These are phyloP conservation scores for Pleurotus tuber-regium DNA, from an alignment of 768 basidiomycete genomes.

Conservation along the genomic window DNA sequence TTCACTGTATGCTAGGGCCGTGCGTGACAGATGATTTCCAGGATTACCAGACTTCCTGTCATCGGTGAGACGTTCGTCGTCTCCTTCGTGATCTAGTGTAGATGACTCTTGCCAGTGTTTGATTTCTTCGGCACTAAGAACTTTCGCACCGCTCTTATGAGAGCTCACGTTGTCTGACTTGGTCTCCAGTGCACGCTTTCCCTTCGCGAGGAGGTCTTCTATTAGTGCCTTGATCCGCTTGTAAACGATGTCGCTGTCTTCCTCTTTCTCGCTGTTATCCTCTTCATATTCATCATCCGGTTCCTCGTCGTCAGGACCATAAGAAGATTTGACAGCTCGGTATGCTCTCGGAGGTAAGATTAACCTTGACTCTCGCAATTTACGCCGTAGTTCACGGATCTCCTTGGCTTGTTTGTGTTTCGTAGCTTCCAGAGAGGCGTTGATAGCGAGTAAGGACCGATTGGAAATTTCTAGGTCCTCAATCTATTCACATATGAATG, in stretches of 20 bases:
- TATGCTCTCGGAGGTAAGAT: conserved; percentile 68
- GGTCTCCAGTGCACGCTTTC: conserved; percentile 59
- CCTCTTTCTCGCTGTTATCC: conserved; percentile 41
- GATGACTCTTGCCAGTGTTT: conserved; percentile 51
- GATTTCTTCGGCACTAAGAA: conserved; percentile 72
- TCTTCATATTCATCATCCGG: conserved; percentile 50
- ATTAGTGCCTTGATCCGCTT: conserved; percentile 61
- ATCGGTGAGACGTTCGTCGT: too few species aligned
- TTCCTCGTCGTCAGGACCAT: conserved; percentile 38
- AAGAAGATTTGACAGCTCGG: conserved; percentile 52
- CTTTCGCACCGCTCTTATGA: conserved; percentile 54
- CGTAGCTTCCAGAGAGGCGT: conserved; percentile 74
- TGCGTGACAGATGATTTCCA: conserved; percentile 19
- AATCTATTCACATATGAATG: conserved; percentile 48
- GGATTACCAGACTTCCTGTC: too few species aligned
- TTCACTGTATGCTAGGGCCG: conserved; percentile 19
- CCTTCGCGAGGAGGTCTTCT: conserved; percentile 57
- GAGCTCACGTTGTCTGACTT: conserved; percentile 51
- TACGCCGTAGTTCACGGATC: conserved; percentile 80
- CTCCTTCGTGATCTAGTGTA: too few species aligned
- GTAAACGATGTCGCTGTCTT: conserved; percentile 54
- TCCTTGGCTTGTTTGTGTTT: conserved; percentile 82
- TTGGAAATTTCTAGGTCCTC: conserved; percentile 92
- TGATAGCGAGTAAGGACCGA: conserved; percentile 81
- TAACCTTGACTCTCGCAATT: conserved; percentile 78